Conservation (phyloP, 805 yeast genomes). For the Vanderwaltozyma yarrowii region DNA sequence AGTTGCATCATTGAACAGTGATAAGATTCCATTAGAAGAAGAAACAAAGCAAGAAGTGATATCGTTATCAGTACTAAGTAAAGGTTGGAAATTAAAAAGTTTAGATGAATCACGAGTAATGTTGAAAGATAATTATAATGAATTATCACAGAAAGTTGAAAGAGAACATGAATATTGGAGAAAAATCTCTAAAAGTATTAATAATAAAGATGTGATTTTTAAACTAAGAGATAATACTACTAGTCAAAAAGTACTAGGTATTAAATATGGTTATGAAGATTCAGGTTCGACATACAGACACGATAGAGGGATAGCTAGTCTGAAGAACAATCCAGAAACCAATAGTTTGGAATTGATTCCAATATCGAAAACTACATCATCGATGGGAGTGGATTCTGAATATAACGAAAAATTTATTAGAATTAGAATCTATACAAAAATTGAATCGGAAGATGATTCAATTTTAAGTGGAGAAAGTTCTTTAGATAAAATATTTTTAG, state of each 20-base stretch:
- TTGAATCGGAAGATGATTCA: conserved; percentile 42
- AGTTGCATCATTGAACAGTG: conserved; percentile 56
- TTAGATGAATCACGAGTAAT: conserved; percentile 43
- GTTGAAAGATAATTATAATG: conserved; percentile 40
- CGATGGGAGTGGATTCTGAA: conserved; percentile 7
- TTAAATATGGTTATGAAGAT: conserved; percentile 86
- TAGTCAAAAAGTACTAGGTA: conserved; percentile 51
- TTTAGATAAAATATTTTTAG: conserved; percentile 12
- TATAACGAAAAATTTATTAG: conserved; percentile 37
- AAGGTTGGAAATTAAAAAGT: conserved; percentile 80
- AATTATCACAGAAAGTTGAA: conserved; percentile 43
- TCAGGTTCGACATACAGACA: conserved; percentile 65
- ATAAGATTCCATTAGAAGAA: conserved; percentile 21
- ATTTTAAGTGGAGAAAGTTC: conserved; percentile 49
- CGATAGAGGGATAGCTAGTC: conserved; percentile 67
- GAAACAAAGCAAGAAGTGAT: conserved; percentile 15
- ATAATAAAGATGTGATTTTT: conserved; percentile 34
- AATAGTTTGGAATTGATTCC: conserved; percentile 35
- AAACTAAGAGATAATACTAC: conserved; percentile 50
- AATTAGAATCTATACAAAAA: conserved; percentile 47
- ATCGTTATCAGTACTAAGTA: conserved; percentile 23
- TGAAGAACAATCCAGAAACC: conserved; percentile 37
- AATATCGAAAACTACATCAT: conserved; percentile 28
- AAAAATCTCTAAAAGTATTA: conserved; percentile 27
- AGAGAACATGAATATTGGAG: conserved; percentile 55